A percentile compares a stretch with the other conserved stretches of the same genome.
These are phyloP conservation scores for Talaromyces amestolkiae DNA, from an alignment of 2,329 filamentous ascomycete species.

Conservation along the genomic window DNA sequence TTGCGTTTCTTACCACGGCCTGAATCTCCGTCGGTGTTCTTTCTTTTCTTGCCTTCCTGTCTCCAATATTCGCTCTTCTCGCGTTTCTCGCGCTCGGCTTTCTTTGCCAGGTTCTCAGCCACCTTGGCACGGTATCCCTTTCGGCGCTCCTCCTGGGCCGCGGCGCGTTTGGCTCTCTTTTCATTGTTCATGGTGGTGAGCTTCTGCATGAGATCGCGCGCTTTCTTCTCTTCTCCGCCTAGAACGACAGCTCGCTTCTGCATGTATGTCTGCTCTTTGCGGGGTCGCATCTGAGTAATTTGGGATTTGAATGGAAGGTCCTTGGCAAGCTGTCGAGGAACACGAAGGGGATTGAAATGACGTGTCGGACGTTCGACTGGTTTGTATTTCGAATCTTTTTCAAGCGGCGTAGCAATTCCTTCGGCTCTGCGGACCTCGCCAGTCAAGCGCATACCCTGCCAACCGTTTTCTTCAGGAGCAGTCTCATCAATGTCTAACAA, in stretches of 20 bases:
- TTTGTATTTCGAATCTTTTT: conserved; percentile 83
- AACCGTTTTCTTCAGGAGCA: conserved; percentile 46
- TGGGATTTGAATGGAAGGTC: conserved; percentile 91
- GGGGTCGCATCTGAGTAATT: conserved; percentile 75
- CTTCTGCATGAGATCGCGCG: conserved; percentile 86
- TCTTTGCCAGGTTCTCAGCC: conserved; percentile 78
- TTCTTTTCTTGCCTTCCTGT: conserved; percentile 79
- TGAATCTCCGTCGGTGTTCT: conserved; percentile 53
- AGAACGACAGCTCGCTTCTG: conserved; percentile 92
- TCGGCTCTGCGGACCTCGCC: conserved; percentile 81
- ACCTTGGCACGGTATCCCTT: conserved; percentile 79
- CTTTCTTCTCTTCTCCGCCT: conserved; percentile 82
- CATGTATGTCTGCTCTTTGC: conserved; percentile 80
- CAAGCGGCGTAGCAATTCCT: conserved; percentile 70
- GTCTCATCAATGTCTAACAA: conserved; percentile 62
- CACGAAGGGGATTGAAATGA: conserved; percentile 68
- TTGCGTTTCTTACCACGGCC: conserved; percentile 51
- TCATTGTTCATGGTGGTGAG: conserved; percentile 87
- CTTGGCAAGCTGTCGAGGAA: conserved; percentile 59
- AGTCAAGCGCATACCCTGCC: conserved; percentile 91
- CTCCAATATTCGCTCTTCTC: conserved; percentile 93
- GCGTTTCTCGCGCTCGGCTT: conserved; percentile 78
- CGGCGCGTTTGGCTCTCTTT: conserved; percentile 76
- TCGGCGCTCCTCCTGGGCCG: conserved; percentile 84
- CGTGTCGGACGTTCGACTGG: conserved; percentile 58